Evolutionary conservation across 2,329 filamentous ascomycete genomes (phyloP), one percentile per base, ranked within the genome.

Genomic region (Uncinocarpus reesii): DNA sequence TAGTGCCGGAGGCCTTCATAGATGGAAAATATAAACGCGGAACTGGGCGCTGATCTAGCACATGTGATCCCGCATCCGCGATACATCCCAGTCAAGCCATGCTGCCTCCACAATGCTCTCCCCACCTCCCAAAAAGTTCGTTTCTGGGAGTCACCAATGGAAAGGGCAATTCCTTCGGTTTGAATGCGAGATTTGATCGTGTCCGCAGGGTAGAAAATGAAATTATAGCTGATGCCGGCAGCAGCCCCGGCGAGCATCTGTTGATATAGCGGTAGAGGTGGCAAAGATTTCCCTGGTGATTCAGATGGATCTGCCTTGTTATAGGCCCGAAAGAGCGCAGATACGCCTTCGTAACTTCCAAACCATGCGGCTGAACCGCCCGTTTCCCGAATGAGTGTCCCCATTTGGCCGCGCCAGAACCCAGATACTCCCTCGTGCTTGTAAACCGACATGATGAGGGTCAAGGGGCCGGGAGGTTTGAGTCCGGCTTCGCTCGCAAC

Each of bases 151-250:
- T 71, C 68, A 7, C 73, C 57, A 10, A 67, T 53, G 0, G 58
- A 46, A 21, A 48, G 56, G 0, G 59, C 59, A 36, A 86, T 72
- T 4, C 88, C 83, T 46, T 84, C 77, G 0, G 92, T 98, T 69
- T 98, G 92, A 82, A 98, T 95, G 41, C 90, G 81, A 15, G 86
- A 93, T 70, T 98, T 98, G 71, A 98, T 84, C 0, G 92, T 98
- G 64, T 98, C 92, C 42, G 92, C 92, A 0, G 92, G 92, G 64
- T 92, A 98, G 73, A 96, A 95, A 18, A 94, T 71, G 63, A 96
- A 96, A 65, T 98, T 98, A 70, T 98, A 98, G 29, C 81, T 82
- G 71, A 95, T 85, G 46, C 92, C 92, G 2, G 90, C 92, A 6
- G 81, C 79, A 2, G 90, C 90, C 35, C 90, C 90, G 1, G 89